Percentiles rank a stretch among this genome's conserved stretches.
phyloP scores from a whole-genome alignment of 2,329 filamentous ascomycete genomes.

The Stagonosporopsis vannaccii region DNA sequence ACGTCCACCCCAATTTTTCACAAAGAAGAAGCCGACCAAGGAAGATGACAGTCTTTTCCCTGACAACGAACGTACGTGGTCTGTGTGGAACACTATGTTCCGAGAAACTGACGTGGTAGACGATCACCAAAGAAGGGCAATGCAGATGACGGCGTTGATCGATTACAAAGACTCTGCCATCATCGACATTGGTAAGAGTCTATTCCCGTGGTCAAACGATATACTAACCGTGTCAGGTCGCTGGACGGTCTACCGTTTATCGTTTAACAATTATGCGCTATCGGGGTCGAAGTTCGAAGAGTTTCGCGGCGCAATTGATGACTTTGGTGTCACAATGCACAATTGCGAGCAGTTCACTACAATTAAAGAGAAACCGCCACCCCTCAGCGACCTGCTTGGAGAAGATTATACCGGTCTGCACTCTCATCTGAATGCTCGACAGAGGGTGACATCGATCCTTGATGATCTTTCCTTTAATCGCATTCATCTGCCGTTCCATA shows the following conservation, averaged over 20 bases:
- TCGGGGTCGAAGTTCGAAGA: constrained; percentile 48
- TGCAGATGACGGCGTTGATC: constrained; percentile 34
- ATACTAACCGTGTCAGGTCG: constrained; percentile 52
- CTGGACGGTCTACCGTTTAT: constrained; percentile 69
- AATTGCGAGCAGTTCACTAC: constrained; percentile 54
- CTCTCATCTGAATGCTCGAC: constrained; percentile 24
- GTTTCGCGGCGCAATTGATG: constrained; percentile 65
- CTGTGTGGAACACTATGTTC: constrained; percentile 65
- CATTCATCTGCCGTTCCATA: constrained; percentile 61
- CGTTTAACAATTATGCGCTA: constrained; percentile 50
- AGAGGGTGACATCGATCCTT: constrained; percentile 26
- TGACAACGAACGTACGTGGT: constrained; percentile 56
- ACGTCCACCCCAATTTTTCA: constrained; percentile 55
- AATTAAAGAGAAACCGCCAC: constrained; percentile 21
- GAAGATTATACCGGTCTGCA: constrained; percentile 39
- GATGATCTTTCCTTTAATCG: constrained; percentile 43
- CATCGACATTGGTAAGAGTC: constrained; percentile 64
- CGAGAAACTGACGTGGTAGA: constrained; percentile 70
- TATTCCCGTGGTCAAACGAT: too few relatives aligned
- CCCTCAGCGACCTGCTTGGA: constrained; percentile 38
- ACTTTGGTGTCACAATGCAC: constrained; percentile 73
- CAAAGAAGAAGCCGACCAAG: constrained; percentile 33
- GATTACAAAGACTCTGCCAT: constrained; percentile 56
- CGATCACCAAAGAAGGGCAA: constrained; percentile 33
- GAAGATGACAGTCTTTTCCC: constrained; percentile 26